These are phyloP conservation scores for Astrothelium subdiscretum DNA, from an alignment of 495 filamentous ascomycete genomes.

Conservation along the genomic window DNA sequence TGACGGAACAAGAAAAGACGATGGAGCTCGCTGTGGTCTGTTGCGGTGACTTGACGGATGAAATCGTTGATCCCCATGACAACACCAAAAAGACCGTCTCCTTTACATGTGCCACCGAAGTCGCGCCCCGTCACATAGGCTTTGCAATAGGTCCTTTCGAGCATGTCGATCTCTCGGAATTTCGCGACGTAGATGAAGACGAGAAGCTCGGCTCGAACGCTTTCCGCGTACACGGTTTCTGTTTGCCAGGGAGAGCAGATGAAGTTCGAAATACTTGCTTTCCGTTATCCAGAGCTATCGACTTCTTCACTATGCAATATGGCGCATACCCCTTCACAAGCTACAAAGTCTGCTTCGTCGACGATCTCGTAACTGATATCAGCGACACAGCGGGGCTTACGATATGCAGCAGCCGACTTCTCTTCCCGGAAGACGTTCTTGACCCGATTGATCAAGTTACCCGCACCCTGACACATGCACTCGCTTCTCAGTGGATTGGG, in stretches of 20 bases:
- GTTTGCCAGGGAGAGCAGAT: conserved; percentile 66
- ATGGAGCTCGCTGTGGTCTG: conserved; percentile 83
- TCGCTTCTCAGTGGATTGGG: conserved; percentile 91
- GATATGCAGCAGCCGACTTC: conserved; percentile 73
- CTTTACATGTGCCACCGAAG: conserved; percentile 57
- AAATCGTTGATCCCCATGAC: conserved; percentile 63
- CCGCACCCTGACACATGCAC: conserved; percentile 62
- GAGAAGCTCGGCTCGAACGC: conserved; percentile 76
- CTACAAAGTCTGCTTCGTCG: conserved; percentile 88
- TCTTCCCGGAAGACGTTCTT: conserved; percentile 71
- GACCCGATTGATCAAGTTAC: conserved; percentile 72
- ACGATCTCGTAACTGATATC: conserved; percentile 66
- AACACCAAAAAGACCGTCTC: conserved; percentile 69
- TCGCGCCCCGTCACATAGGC: conserved; percentile 76
- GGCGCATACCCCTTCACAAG: conserved; percentile 76
- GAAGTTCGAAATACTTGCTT: conserved; percentile 78
- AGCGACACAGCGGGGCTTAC: conserved; percentile 69
- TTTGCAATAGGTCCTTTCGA: conserved; percentile 93
- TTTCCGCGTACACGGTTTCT: conserved; percentile 77
- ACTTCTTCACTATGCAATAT: conserved; percentile 74
- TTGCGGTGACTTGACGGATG: conserved; percentile 76
- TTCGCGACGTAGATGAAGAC: conserved; percentile 79
- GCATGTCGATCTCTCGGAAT: conserved; percentile 78
- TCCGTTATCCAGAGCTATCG: conserved; percentile 63
- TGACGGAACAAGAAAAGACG: conserved; percentile 66